Evolutionary conservation across 2,329 filamentous ascomycete genomes (phyloP).

Genomic region (Trichophyton benhamiae): DNA sequence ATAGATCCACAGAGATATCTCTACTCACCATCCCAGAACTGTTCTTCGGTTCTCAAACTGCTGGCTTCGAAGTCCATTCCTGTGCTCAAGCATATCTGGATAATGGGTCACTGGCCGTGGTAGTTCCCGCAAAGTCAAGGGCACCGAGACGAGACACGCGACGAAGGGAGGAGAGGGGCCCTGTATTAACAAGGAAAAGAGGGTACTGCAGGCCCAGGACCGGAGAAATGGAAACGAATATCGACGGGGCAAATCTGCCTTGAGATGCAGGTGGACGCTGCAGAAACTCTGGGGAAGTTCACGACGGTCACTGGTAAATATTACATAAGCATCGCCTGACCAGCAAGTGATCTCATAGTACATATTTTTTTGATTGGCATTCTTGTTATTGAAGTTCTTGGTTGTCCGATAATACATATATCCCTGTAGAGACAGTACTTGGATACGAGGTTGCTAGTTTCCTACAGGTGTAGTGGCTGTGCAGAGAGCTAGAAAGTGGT

Average conservation of each 20-base stretch:
- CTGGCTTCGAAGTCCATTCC: constrained; percentile 58
- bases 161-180: neutral
- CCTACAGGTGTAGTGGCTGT: no score
- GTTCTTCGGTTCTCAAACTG: constrained; percentile 63
- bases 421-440: neutral
- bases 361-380: neutral
- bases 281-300: neutral
- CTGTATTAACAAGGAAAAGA: neutral
- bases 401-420: neutral
- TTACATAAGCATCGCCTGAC: neutral
- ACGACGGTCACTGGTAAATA: neutral
- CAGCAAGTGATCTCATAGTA: neutral
- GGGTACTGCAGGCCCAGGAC: neutral
- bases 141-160: neutral
- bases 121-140: neutral
- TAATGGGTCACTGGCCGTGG: neutral
- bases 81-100: constrained; percentile 14
- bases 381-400: no score
- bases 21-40: constrained; percentile 71
- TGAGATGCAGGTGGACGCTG: neutral
- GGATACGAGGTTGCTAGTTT: neutral
- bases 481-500: no score
- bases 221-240: neutral
- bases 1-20: constrained; percentile 14
- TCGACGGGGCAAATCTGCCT: neutral